phyloP scores from a whole-genome alignment of 257 asterid species.

The Jacaranda mimosifolia region DNA sequence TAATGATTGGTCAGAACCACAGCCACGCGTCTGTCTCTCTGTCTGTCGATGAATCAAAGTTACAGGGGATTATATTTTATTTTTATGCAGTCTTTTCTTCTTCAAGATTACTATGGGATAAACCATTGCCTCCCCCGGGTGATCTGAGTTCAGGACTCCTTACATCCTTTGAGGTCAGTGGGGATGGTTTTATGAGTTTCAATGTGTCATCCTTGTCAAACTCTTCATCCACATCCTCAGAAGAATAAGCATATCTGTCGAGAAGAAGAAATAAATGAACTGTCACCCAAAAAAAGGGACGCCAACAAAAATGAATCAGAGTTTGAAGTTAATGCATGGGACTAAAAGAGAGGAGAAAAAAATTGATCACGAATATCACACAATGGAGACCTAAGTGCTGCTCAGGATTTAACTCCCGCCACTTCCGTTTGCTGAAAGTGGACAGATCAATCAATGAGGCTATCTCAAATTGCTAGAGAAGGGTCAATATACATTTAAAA shows the following conservation, averaged over 20 bases:
- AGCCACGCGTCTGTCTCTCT: not conserved
- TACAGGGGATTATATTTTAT: slow-evolving; percentile 23
- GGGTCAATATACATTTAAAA: too few relatives aligned
- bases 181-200: slow-evolving; percentile 84
- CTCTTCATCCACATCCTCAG: slow-evolving; percentile 84
- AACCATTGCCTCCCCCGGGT: slow-evolving; percentile 44
- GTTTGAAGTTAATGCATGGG: too few relatives aligned
- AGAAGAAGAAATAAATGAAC: slow-evolving; percentile 5
- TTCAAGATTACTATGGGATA: slow-evolving; percentile 52
- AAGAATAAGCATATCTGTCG: slow-evolving; percentile 86
- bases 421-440: too few relatives aligned
- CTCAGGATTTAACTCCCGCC: too few relatives aligned
- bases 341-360: not conserved
- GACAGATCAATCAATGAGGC: too few relatives aligned
- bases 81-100: slow-evolving; percentile 81
- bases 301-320: too few relatives aligned
- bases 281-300: not conserved
- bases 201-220: slow-evolving; percentile 78
- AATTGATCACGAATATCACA: not conserved
- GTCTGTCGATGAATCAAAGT: slow-evolving; percentile 23
- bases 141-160: slow-evolving; percentile 56
- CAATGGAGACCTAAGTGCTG: not conserved
- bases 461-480: too few relatives aligned
- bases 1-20: slow-evolving; percentile 12
- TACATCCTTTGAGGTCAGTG: slow-evolving; percentile 63